Base-by-base conservation (phyloP, 352 stramenopile species). In the Pythium plurisporium region DNA sequence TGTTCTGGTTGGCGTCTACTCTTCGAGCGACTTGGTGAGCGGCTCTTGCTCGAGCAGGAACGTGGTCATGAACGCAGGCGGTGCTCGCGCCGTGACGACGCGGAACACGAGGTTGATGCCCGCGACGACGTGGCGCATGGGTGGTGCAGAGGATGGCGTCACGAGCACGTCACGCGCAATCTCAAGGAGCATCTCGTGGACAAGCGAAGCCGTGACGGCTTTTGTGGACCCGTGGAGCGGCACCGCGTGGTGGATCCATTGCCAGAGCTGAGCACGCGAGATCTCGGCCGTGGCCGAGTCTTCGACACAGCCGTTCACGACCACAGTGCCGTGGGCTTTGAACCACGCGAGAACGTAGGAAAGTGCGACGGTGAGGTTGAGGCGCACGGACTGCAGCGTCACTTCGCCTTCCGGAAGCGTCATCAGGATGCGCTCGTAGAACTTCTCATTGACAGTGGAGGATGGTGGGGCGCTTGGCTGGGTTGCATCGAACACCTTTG, bases 281-380 rank as follows among this genome's bases (percentile, higher is more conserved):
- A 98, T 98, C 77, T 98, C 91, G 5, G 94, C 92, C 0, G 91
- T 98, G 41, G 94, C 94, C 19, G 91, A 95, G 75, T 98, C 91
- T 74, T 98, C 94, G 63, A 98, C 91, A 42, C 89, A 91, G 55
- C 94, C 82, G 62, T 97, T 85, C 26, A 98, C 72, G 37, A 96
- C 81, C 55, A 97, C 91, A 23, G 87, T 97, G 23, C 94, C 94
- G 27, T 91, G 51, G 15, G 88, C 94, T 26, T 82, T 66, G 41
- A 98, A 74, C 94, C 94, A 98, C 31, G 84, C 83, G 50, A 97
- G 82, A 7, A 90, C 86, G 62, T 98, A 98, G 12, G 79, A 81
- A 20, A 98, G 74, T 33, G 93, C 76, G 51, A 98, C 94, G 9
- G 74, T 79, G 27, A 98, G 66, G 31, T 96, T 96, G 41, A 86